Evolutionary conservation across 2,329 filamentous ascomycete genomes (phyloP).

Genomic region (Hymenoscyphus occultus): DNA sequence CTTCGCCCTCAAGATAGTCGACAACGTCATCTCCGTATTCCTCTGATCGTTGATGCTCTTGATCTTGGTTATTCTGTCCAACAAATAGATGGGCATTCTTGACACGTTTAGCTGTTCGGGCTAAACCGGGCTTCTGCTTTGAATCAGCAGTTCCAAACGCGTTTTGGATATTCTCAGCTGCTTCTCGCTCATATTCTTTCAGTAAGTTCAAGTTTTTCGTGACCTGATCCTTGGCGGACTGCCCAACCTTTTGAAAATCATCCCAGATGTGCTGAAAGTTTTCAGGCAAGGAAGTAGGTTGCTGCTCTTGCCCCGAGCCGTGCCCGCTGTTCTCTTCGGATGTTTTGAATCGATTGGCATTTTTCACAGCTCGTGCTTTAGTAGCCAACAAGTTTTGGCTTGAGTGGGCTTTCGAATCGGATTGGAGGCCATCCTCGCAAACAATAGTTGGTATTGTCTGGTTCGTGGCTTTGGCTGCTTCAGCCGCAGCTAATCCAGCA

Average conservation of each 20-base stretch:
- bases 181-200: not conserved
- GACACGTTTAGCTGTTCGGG: not conserved
- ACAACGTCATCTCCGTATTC: not conserved
- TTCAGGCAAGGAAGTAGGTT: not conserved
- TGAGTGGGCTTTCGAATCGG: not conserved
- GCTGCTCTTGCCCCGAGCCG: not conserved
- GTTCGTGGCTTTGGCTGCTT: not conserved
- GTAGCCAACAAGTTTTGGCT: not conserved
- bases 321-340: not conserved
- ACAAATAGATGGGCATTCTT: not conserved
- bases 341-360: not conserved
- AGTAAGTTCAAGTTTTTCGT: not conserved
- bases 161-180: not conserved
- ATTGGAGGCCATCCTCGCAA: not conserved
- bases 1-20: not conserved
- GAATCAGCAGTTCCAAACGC: not conserved
- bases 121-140: not conserved
- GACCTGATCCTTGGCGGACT: not conserved
- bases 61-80: not conserved
- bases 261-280: not conserved
- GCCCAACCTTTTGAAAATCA: not conserved
- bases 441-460: not conserved
- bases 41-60: not conserved
- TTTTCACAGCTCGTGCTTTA: not conserved
- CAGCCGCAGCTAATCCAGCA: not conserved